Evolutionary conservation across 371 early-diverging fungal species (phyloP).

Genomic region (Choanephora cucurbitarum): DNA sequence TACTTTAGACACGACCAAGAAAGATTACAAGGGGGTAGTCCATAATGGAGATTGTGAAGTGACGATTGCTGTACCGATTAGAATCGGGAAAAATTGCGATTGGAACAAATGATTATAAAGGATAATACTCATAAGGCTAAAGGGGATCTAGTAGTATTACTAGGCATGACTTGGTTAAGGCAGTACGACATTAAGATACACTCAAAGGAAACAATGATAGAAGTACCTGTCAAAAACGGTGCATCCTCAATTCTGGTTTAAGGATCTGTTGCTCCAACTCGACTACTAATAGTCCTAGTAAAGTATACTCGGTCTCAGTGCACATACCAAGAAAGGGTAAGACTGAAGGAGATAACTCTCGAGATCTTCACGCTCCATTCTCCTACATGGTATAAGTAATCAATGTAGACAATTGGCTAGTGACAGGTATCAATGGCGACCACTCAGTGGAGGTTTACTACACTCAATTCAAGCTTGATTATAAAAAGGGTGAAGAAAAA

Average conservation of each 20-base stretch:
- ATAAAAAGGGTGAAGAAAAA: too few relatives aligned
- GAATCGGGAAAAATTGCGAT: not conserved
- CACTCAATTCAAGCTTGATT: too few relatives aligned
- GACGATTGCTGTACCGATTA: not conserved
- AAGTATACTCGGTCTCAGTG: not conserved
- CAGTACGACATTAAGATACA: not conserved
- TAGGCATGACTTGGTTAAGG: conserved; percentile 5
- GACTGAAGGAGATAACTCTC: too few relatives aligned
- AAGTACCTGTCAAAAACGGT: conserved; percentile 4
- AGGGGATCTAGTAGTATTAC: not conserved
- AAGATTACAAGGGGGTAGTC: not conserved
- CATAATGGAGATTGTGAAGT: not conserved
- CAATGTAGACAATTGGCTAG: too few relatives aligned
- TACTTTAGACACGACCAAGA: conserved; percentile 1
- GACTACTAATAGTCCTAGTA: not conserved
- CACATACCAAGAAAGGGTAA: too few relatives aligned
- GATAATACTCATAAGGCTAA: not conserved
- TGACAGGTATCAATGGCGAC: too few relatives aligned
- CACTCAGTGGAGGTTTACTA: too few relatives aligned
- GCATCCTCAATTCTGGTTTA: not conserved
- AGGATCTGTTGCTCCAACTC: not conserved
- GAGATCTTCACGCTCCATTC: too few relatives aligned
- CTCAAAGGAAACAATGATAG: not conserved
- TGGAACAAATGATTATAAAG: conserved; percentile 2
- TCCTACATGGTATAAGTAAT: too few relatives aligned